These are phyloP conservation scores for Metarhizium album DNA, from an alignment of 2,329 filamentous ascomycete species.

Conservation along the genomic window DNA sequence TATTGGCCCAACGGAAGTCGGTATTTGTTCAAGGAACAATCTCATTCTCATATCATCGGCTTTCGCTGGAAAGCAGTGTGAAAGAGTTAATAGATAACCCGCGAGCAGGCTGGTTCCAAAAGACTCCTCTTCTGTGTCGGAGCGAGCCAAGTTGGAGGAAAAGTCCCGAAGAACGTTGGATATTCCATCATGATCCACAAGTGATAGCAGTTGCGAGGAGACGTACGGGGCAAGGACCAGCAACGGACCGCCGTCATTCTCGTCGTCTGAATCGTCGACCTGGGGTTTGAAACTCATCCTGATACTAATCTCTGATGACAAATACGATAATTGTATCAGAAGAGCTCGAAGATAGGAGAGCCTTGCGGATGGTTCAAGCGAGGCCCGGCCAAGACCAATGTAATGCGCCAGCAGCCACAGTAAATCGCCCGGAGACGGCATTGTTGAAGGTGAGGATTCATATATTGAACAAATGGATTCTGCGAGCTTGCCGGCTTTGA, in stretches of 20 bases:
- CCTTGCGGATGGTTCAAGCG: constrained; percentile 22
- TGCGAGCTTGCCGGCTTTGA: constrained; percentile 32
- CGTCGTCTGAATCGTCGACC: constrained; percentile 10
- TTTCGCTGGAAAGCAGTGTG: constrained; percentile 72
- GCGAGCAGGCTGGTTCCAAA: constrained; percentile 56
- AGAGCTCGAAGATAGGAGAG: constrained; percentile 38
- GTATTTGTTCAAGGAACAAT: constrained; percentile 53
- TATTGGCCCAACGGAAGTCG: constrained; percentile 43
- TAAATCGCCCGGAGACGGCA: constrained; percentile 29
- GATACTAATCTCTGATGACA: constrained; percentile 39
- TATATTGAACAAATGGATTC: constrained; percentile 29
- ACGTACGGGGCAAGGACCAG: constrained; percentile 44
- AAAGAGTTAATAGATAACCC: constrained; percentile 74
- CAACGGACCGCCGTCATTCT: background rate
- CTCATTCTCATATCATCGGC: constrained; percentile 92
- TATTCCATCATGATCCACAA: constrained; percentile 69
- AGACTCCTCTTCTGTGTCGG: constrained; percentile 20
- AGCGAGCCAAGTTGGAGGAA: constrained; percentile 19
- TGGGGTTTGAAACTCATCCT: constrained; percentile 1
- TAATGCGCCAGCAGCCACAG: constrained; percentile 60
- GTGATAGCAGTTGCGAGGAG: constrained; percentile 51
- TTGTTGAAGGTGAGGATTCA: constrained; percentile 13
- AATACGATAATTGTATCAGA: constrained; percentile 41
- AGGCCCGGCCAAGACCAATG: constrained; percentile 41
- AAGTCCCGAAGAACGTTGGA: constrained; percentile 31